A percentile compares a stretch with the other conserved stretches of the same genome.
These are phyloP conservation scores for Waltiozyma sp. DNA, from an alignment of 1,139 yeast genomes.

Conservation along the genomic window DNA sequence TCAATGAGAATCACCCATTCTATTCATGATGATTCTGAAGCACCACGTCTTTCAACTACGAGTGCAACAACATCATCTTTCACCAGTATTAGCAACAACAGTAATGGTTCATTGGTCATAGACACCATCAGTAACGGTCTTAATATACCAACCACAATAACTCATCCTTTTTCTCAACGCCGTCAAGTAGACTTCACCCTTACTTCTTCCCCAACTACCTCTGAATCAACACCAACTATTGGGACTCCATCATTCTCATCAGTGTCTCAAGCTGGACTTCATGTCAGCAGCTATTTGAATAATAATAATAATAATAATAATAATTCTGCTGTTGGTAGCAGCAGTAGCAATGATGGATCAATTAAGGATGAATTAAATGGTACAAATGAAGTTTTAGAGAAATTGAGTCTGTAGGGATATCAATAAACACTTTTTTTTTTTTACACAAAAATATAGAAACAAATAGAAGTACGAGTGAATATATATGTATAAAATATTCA, in stretches of 20 bases:
- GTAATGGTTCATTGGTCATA: no score
- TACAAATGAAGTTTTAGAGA: background rate
- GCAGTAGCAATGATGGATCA: background rate
- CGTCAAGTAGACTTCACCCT: background rate
- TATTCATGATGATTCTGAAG: no score
- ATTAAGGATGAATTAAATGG: background rate
- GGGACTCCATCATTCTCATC: background rate
- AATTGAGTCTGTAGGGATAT: no score
- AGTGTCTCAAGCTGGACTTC: background rate
- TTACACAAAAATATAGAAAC: no score
- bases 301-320: no score
- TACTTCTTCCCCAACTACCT: background rate
- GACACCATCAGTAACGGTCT: background rate
- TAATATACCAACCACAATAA: no score
- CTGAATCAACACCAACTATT: background rate
- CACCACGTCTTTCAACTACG: no score
- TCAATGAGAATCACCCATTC: background rate
- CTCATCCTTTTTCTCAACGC: background rate
- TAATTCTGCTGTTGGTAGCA: background rate
- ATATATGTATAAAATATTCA: no score
- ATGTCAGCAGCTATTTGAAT: background rate
- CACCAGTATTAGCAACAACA: no score
- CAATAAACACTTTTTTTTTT: no score
- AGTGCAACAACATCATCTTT: no score
- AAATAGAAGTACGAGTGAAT: no score